phyloP scores from a whole-genome alignment of 257 asterid species.

The Coffea eugenioides region DNA sequence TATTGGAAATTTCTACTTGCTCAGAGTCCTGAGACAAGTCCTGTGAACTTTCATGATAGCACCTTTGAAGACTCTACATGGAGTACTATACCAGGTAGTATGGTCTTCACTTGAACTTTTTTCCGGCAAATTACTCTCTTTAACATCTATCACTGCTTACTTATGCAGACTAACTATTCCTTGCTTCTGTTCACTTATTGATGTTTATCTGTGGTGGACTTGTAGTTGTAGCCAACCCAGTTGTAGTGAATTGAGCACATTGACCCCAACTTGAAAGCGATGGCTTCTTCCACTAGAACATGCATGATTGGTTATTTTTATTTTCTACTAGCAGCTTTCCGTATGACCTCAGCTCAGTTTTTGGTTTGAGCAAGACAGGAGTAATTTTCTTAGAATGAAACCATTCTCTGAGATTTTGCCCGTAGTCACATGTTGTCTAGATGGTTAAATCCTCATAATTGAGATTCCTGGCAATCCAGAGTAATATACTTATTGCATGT shows the following conservation, averaged over 20 bases:
- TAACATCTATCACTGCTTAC: slow-evolving; percentile 5
- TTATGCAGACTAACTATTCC: neutral
- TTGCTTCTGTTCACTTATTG: neutral
- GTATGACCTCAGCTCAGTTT: neutral
- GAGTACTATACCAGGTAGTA: slow-evolving; percentile 78
- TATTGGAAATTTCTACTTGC: slow-evolving; percentile 79
- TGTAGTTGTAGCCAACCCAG: neutral
- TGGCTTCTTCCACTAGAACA: neutral
- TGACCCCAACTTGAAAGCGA: neutral
- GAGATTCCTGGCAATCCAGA: neutral
- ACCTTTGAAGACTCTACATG: slow-evolving; percentile 81
- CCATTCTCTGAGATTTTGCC: neutral
- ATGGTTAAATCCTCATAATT: neutral
- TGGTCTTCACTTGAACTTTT: slow-evolving; percentile 8
- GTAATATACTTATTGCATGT: neutral
- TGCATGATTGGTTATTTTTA: no score
- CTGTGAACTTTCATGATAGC: slow-evolving; percentile 52
- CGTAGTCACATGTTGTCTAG: neutral
- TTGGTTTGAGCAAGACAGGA: neutral
- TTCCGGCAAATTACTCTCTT: neutral
- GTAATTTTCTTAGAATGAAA: no score
- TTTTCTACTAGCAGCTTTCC: neutral
- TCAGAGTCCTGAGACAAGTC: slow-evolving; percentile 51
- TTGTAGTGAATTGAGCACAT: neutral
- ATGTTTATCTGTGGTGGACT: neutral